These are phyloP conservation scores for Colletotrichum orbiculare DNA, from an alignment of 2,329 filamentous ascomycete species.

Conservation along the genomic window DNA sequence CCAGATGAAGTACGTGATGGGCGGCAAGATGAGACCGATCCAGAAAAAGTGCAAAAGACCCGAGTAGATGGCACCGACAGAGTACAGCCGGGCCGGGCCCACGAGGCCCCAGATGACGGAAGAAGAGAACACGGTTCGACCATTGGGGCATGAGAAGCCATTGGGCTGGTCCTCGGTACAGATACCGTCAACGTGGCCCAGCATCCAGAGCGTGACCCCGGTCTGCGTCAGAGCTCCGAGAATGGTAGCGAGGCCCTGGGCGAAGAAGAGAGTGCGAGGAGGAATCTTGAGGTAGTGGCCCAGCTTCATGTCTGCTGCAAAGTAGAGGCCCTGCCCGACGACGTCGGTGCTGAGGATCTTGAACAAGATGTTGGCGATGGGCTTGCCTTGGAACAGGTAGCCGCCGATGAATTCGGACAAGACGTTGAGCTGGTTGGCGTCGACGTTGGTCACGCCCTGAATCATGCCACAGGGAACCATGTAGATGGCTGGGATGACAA, in stretches of 20 bases:
- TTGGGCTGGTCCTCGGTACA: slow-evolving; percentile 60
- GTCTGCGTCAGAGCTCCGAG: slow-evolving; percentile 52
- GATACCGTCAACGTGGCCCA: slow-evolving; percentile 60
- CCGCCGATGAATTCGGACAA: slow-evolving; percentile 31
- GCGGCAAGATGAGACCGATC: slow-evolving; percentile 60
- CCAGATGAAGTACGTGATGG: slow-evolving; percentile 60
- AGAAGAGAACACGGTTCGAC: slow-evolving; percentile 70
- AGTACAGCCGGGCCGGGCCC: slow-evolving; percentile 51
- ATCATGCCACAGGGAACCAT: slow-evolving; percentile 65
- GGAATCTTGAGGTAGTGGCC: slow-evolving; percentile 66
- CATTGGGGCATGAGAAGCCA: slow-evolving; percentile 66
- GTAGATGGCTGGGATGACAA: slow-evolving; percentile 51
- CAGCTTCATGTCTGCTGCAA: slow-evolving; percentile 62
- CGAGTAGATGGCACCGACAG: slow-evolving; percentile 56
- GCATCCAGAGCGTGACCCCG: slow-evolving; percentile 45
- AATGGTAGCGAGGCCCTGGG: slow-evolving; percentile 65
- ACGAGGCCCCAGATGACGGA: slow-evolving; percentile 72
- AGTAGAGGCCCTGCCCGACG: slow-evolving; percentile 48
- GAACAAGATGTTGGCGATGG: slow-evolving; percentile 50
- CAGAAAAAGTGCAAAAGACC: slow-evolving; percentile 64
- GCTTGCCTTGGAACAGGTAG: slow-evolving; percentile 61
- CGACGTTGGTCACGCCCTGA: slow-evolving; percentile 53
- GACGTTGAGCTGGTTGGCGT: slow-evolving; percentile 54
- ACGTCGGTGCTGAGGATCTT: slow-evolving; percentile 51
- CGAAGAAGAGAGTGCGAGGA: slow-evolving; percentile 68